A percentile compares a stretch with the other conserved stretches of the same genome.
Evolutionary conservation across 2,329 filamentous ascomycete species (phyloP).

Genomic region (Colletotrichum orchidophilum): DNA sequence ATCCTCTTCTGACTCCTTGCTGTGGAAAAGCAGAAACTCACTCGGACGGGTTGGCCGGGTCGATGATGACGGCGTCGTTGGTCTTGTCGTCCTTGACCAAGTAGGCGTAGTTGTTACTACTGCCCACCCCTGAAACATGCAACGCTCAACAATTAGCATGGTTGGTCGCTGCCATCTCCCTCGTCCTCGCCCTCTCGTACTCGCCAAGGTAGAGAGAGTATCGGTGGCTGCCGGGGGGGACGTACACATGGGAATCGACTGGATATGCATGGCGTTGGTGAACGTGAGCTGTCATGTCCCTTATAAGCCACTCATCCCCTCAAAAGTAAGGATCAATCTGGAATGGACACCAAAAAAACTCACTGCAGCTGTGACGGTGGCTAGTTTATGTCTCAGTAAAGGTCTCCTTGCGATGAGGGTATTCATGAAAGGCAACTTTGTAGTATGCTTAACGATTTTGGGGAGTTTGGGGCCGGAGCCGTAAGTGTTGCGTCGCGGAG

Average conservation of each 20-base stretch:
- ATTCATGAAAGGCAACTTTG: conserved; percentile 50
- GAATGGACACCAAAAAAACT: conserved; percentile 31
- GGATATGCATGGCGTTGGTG: conserved; percentile 78
- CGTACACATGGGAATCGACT: conserved; percentile 90
- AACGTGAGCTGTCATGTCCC: conserved; percentile 42
- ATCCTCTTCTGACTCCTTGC: no score
- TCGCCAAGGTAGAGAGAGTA: not conserved
- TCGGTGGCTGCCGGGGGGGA: conserved; percentile 32
- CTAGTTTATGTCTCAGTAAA: conserved; percentile 44
- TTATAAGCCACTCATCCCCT: conserved; percentile 19
- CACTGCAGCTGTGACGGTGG: conserved; percentile 41
- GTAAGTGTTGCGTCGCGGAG: not conserved
- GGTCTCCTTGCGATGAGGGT: conserved; percentile 49
- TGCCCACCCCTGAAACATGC: conserved; percentile 76
- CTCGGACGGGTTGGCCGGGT: conserved; percentile 83
- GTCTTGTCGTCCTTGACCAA: conserved; percentile 81
- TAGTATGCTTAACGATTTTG: not conserved
- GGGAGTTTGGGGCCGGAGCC: not conserved
- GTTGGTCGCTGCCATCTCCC: not conserved
- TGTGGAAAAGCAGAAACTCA: conserved; percentile 55
- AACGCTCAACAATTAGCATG: not conserved
- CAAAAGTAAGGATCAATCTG: no score
- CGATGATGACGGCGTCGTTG: conserved; percentile 81
- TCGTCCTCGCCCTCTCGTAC: not conserved
- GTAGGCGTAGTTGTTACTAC: conserved; percentile 86